These are phyloP conservation scores for Solanum hybrid DNA, from an alignment of 305 asterid species.

Conservation along the genomic window DNA sequence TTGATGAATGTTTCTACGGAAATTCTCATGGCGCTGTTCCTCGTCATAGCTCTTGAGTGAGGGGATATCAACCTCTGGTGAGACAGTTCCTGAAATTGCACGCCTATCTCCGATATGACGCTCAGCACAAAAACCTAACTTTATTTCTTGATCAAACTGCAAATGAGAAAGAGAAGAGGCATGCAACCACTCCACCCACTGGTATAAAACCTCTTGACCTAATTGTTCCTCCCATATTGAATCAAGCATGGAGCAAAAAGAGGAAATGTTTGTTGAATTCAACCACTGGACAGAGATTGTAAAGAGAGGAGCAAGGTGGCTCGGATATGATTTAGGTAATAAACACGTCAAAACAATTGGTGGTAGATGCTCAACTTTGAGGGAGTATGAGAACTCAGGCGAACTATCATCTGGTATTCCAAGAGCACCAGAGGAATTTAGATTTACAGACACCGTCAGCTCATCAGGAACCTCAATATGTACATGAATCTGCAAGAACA, in stretches of 20 bases:
- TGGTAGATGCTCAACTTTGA: slow-evolving; percentile 62
- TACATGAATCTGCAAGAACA: slow-evolving; percentile 50
- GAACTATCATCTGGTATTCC: slow-evolving; percentile 23
- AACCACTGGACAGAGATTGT: slow-evolving; percentile 69
- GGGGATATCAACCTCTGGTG: slow-evolving; percentile 69
- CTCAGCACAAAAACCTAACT: slow-evolving; percentile 54
- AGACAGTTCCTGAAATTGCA: slow-evolving; percentile 56
- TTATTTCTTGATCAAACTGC: slow-evolving; percentile 55
- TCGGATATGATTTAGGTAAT: slow-evolving; percentile 81
- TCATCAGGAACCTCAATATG: slow-evolving; percentile 57
- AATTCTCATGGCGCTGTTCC: slow-evolving; percentile 53
- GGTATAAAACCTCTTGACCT: slow-evolving; percentile 78
- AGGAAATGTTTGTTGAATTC: slow-evolving; percentile 40
- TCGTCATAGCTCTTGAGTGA: slow-evolving; percentile 59
- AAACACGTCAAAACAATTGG: slow-evolving; percentile 70
- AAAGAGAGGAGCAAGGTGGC: slow-evolving; percentile 55
- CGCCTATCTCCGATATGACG: slow-evolving; percentile 43
- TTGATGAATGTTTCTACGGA: slow-evolving; percentile 57
- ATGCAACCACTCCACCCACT: slow-evolving; percentile 84
- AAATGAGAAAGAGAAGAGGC: slow-evolving; percentile 59
- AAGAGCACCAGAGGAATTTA: slow-evolving; percentile 32
- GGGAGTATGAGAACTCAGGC: slow-evolving; percentile 60
- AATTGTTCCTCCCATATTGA: slow-evolving; percentile 63
- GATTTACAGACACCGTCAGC: slow-evolving; percentile 40
- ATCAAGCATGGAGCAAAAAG: slow-evolving; percentile 66